These are phyloP conservation scores for Avena insularis DNA, from an alignment of 176 grass and related monocot genomes.

Conservation along the genomic window DNA sequence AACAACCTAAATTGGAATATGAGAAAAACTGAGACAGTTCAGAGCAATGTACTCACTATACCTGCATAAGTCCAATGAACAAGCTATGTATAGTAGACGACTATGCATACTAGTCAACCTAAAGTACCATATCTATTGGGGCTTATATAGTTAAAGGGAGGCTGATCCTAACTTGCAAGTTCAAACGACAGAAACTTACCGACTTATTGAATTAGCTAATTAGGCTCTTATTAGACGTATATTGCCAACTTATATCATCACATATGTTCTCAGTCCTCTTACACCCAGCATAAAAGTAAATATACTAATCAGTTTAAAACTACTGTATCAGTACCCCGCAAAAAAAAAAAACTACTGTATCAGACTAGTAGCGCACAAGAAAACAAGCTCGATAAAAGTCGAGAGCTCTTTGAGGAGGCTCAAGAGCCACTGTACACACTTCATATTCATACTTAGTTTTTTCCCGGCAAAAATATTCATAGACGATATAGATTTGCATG, in stretches of 20 bases:
- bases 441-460: background rate
- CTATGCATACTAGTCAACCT: background rate
- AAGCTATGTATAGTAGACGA: background rate
- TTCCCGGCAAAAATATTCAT: background rate
- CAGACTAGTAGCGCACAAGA: background rate
- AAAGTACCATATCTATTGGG: background rate
- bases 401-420: slow-evolving; percentile 32
- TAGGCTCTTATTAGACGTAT: background rate
- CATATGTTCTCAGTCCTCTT: background rate
- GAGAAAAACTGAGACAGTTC: background rate
- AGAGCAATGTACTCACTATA: background rate
- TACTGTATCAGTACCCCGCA: too few species aligned
- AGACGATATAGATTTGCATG: slow-evolving; percentile 28
- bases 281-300: background rate
- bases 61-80: background rate
- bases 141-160: background rate
- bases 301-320: background rate
- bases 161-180: background rate
- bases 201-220: background rate
- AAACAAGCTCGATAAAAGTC: slow-evolving; percentile 14
- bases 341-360: background rate
- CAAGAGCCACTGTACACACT: slow-evolving; percentile 9
- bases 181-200: background rate
- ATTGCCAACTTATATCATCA: background rate
- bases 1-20: background rate